Evolutionary conservation across 2,329 filamentous ascomycete species (phyloP).

Genomic region (Fusarium globosum): DNA sequence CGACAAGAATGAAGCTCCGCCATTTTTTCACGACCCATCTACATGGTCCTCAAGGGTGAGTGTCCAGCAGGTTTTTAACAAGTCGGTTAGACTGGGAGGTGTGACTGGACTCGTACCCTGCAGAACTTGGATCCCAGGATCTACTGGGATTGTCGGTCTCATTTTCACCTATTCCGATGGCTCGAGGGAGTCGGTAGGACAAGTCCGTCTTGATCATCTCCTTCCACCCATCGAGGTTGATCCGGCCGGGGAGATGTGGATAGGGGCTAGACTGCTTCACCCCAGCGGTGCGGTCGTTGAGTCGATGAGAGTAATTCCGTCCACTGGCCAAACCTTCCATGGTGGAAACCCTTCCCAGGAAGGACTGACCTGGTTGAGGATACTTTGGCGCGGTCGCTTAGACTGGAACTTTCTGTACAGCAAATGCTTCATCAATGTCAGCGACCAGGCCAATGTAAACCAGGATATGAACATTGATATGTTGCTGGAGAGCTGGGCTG

Average conservation of each 20-base stretch:
- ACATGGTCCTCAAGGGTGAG: background rate
- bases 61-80: background rate
- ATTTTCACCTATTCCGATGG: constrained; percentile 11
- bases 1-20: background rate
- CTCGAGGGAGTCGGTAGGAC: constrained; percentile 14
- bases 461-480: background rate
- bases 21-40: background rate
- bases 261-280: background rate
- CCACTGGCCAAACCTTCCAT: background rate
- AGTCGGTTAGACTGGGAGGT: background rate
- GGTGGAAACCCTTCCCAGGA: background rate
- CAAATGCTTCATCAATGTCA: background rate
- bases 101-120: background rate
- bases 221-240: background rate
- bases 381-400: constrained; percentile 1
- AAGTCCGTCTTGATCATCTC: constrained; percentile 14
- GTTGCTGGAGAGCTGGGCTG: background rate
- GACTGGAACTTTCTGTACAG: constrained; percentile 14
- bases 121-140: constrained; percentile 5
- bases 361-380: background rate
- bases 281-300: background rate
- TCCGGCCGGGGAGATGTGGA: constrained; percentile 11
- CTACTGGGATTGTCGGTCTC: constrained; percentile 16
- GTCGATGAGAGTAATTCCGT: constrained; percentile 9
- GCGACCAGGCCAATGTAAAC: background rate